Conservation (phyloP, 371 early-diverging fungal genomes). For the Mycotypha africana region DNA sequence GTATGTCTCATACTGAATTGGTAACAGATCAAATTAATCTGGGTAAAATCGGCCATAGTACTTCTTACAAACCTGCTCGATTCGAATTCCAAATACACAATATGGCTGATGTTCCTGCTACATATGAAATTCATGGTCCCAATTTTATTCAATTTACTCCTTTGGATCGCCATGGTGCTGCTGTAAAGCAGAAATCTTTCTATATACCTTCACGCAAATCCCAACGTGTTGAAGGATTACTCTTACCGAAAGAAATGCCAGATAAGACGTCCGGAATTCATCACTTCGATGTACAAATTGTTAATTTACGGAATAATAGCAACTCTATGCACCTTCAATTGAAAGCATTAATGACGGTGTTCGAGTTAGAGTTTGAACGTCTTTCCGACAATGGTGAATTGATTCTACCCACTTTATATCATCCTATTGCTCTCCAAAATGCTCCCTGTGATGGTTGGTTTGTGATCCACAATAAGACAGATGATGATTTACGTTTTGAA, state of each 20-base stretch:
- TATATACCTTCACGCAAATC: constrained; percentile 34
- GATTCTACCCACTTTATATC: constrained; percentile 64
- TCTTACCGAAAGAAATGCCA: constrained; percentile 57
- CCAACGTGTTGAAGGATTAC: constrained; percentile 40
- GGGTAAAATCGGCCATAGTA: constrained; percentile 74
- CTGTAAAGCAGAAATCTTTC: constrained; percentile 19
- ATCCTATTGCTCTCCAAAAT: constrained; percentile 56
- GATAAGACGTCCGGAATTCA: constrained; percentile 49
- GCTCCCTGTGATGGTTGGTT: constrained; percentile 82
- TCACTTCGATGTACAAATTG: constrained; percentile 43
- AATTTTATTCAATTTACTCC: constrained; percentile 39
- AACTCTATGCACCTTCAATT: constrained; percentile 54
- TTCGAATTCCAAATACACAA: constrained; percentile 62
- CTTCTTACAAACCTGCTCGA: constrained; percentile 61
- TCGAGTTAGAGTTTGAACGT: constrained; percentile 77
- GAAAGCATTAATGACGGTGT: constrained; percentile 60
- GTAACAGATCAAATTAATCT: constrained; percentile 54
- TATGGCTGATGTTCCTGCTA: constrained; percentile 57
- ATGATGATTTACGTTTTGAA: constrained; percentile 77
- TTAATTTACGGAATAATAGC: constrained; percentile 63
- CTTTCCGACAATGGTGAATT: constrained; percentile 56
- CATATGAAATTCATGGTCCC: constrained; percentile 56
- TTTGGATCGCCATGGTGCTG: constrained; percentile 14
- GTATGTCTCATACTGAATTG: constrained; percentile 58
- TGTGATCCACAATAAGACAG: constrained; percentile 67